phyloP scores from a whole-genome alignment of 1,139 yeast genomes.

The Protomyces inundatus region DNA sequence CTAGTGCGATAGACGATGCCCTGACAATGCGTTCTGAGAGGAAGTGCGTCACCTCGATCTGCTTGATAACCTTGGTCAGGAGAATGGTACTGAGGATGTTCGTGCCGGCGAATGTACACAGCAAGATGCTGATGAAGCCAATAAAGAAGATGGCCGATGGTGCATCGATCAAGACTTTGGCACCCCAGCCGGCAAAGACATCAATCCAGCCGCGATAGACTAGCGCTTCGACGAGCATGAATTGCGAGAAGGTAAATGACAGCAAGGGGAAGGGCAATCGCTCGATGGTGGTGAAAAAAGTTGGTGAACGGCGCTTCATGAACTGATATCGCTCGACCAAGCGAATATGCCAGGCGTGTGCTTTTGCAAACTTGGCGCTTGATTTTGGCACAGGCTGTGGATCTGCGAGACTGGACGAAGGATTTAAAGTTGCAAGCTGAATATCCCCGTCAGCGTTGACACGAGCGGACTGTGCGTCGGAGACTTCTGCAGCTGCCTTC shows the following conservation, averaged over 20 bases:
- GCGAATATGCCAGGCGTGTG: neutral
- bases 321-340: neutral
- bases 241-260: constrained; percentile 24
- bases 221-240: constrained; percentile 27
- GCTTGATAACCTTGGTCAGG: constrained; percentile 20
- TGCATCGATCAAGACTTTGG: neutral
- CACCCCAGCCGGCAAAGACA: constrained; percentile 22
- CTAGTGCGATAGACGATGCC: constrained; percentile 20
- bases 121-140: constrained; percentile 18
- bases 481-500: neutral
- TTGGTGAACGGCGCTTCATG: constrained; percentile 6
- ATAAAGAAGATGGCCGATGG: constrained; percentile 20
- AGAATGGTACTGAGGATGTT: constrained; percentile 24
- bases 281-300: constrained; percentile 14
- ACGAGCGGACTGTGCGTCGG: neutral
- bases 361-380: neutral
- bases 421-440: neutral
- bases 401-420: neutral
- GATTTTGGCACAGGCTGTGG: neutral
- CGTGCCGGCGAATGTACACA: constrained; percentile 26
- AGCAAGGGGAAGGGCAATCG: constrained; percentile 24
- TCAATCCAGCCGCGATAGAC: constrained; percentile 25
- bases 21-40: neutral
- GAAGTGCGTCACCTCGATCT: neutral
- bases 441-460: neutral